These are phyloP conservation scores for Warburgia ugandensis DNA, from an alignment of 164 flowering plant genomes.

Conservation along the genomic window DNA sequence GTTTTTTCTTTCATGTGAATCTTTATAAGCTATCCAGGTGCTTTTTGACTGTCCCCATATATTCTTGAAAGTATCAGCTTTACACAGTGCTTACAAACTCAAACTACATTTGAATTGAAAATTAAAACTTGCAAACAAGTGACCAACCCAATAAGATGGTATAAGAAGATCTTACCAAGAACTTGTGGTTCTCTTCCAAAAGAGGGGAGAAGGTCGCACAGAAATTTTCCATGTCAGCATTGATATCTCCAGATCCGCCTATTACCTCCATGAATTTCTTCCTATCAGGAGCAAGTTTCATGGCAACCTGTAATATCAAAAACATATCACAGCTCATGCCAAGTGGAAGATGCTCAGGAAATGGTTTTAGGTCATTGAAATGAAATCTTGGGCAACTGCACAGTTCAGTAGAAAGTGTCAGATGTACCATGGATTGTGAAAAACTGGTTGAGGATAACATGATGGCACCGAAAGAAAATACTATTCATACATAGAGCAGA, in stretches of 20 bases:
- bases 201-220: slow-evolving; percentile 55
- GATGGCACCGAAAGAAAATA: no score
- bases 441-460: no score
- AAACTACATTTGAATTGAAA: background rate
- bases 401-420: no score
- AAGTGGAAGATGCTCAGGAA: no score
- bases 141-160: background rate
- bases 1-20: no score
- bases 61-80: background rate
- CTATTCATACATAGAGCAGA: no score
- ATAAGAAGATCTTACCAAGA: slow-evolving; percentile 50
- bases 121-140: background rate
- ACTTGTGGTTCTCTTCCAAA: slow-evolving; percentile 77
- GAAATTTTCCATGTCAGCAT: slow-evolving; percentile 68
- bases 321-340: slow-evolving; percentile 1
- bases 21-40: background rate
- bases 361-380: no score
- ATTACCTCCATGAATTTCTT: slow-evolving; percentile 86
- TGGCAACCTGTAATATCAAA: slow-evolving; percentile 47
- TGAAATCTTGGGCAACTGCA: no score
- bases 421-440: no score
- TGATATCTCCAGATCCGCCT: slow-evolving; percentile 49
- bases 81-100: background rate
- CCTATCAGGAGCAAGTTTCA: slow-evolving; percentile 97
- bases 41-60: background rate